These are phyloP conservation scores for Neofusicoccum umdonicola DNA, from an alignment of 2,329 filamentous ascomycete genomes.

Conservation along the genomic window DNA sequence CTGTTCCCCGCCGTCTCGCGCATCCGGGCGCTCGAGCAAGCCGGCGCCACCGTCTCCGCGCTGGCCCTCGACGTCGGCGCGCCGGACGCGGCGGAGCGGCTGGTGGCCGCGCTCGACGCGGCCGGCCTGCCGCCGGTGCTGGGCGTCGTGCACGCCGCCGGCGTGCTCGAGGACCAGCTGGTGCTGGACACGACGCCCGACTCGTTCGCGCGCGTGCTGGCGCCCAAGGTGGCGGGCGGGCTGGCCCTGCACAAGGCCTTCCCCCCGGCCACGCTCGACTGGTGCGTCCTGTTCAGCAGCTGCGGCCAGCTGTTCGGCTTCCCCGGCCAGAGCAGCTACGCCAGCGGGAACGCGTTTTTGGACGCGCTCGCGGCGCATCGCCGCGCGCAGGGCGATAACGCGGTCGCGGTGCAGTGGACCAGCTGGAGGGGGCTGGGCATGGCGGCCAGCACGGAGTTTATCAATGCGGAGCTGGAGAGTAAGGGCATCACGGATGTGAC, in stretches of 20 bases:
- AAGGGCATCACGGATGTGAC: slow-evolving; percentile 46
- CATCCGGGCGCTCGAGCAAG: slow-evolving; percentile 23
- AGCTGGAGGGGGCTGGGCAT: slow-evolving; percentile 44
- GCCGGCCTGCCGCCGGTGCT: slow-evolving; percentile 39
- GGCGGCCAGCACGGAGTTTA: slow-evolving; percentile 36
- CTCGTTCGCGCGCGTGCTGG: slow-evolving; percentile 34
- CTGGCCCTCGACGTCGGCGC: slow-evolving; percentile 39
- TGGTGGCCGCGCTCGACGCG: slow-evolving; percentile 28
- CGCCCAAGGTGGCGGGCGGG: slow-evolving; percentile 32
- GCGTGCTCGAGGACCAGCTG: slow-evolving; percentile 38
- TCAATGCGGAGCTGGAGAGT: slow-evolving; percentile 41
- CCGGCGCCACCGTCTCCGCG: slow-evolving; percentile 30
- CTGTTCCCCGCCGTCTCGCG: slow-evolving; percentile 20
- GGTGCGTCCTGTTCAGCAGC: slow-evolving; percentile 15
- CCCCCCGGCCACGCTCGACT: slow-evolving; percentile 30
- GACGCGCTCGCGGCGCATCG: slow-evolving; percentile 22
- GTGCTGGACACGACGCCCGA: slow-evolving; percentile 32
- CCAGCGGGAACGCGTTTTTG: slow-evolving; percentile 22
- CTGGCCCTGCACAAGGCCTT: slow-evolving; percentile 27
- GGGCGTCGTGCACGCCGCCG: slow-evolving; percentile 44
- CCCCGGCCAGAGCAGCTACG: slow-evolving; percentile 21
- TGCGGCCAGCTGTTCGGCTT: slow-evolving; percentile 9
- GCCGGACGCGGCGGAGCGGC: slow-evolving; percentile 22
- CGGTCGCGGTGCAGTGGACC: slow-evolving; percentile 45
- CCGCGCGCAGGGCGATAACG: slow-evolving; percentile 38